Conservation (phyloP, 176 grass and related monocot species). For the Tuctoria greenei region DNA sequence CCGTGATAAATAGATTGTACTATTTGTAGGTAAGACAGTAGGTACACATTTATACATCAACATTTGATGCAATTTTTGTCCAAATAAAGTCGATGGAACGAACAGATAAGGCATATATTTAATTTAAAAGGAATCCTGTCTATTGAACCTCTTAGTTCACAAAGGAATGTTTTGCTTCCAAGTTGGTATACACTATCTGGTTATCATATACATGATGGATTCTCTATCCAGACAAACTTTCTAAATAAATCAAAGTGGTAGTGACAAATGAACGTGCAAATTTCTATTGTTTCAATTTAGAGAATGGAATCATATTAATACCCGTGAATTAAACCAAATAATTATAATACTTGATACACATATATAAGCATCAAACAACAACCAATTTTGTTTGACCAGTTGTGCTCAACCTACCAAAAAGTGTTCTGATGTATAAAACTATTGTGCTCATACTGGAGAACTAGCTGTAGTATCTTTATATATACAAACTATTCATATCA, state of each 20-base stretch:
- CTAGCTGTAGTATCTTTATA: background rate
- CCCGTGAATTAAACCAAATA: too few relatives aligned
- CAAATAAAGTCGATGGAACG: conserved; percentile 5
- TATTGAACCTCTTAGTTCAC: too few relatives aligned
- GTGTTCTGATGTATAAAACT: background rate
- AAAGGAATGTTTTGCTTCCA: too few relatives aligned
- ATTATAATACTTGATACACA: too few relatives aligned
- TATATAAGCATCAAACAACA: too few relatives aligned
- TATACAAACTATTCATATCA: background rate
- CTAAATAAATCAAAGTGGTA: background rate
- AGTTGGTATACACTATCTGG: too few relatives aligned
- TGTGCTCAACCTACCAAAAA: background rate
- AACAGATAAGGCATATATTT: conserved; percentile 23
- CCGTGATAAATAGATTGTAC: background rate
- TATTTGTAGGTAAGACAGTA: background rate
- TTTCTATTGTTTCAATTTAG: too few relatives aligned
- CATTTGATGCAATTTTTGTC: background rate
- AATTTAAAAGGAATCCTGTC: too few relatives aligned
- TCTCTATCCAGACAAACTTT: conserved; percentile 6
- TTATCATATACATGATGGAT: conserved; percentile 21
- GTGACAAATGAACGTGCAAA: too few relatives aligned
- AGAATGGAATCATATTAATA: too few relatives aligned
- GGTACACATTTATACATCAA: background rate
- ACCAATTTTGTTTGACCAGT: background rate
- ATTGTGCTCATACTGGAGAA: background rate